Percentiles rank a stretch among this genome's conserved stretches.
Conservation (phyloP, 2,329 filamentous ascomycete species). For the Penicillium sp. region DNA sequence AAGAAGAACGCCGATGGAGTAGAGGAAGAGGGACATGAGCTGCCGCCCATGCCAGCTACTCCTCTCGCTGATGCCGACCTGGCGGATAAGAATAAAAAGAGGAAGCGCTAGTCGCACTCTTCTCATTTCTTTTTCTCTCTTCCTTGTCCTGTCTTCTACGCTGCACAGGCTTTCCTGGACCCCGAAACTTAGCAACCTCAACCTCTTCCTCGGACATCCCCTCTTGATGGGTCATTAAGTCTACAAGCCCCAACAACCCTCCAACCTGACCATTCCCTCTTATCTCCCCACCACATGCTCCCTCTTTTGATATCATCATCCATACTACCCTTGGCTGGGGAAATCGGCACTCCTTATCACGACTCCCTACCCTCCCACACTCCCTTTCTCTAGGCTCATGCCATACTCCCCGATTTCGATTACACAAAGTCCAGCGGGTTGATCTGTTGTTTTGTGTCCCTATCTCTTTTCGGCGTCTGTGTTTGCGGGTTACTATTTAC, state of each 20-base stretch:
- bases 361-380: slow-evolving; percentile 19
- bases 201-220: slow-evolving; percentile 13
- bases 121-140: background rate
- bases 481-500: slow-evolving; percentile 21
- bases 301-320: slow-evolving; percentile 21
- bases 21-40: slow-evolving; percentile 57
- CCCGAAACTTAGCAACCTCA: slow-evolving; percentile 1
- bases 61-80: slow-evolving; percentile 37
- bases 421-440: slow-evolving; percentile 33
- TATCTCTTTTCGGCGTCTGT: slow-evolving; percentile 26
- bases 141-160: slow-evolving; percentile 3
- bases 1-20: slow-evolving; percentile 57
- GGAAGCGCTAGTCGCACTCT: slow-evolving; percentile 58
- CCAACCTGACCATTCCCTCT: slow-evolving; percentile 13
- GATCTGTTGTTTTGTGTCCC: slow-evolving; percentile 25
- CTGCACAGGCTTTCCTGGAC: background rate
- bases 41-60: slow-evolving; percentile 40
- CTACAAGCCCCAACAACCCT: slow-evolving; percentile 8
- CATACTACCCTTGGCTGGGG: slow-evolving; percentile 4
- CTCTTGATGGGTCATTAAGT: slow-evolving; percentile 4
- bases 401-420: slow-evolving; percentile 22
- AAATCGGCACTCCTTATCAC: slow-evolving; percentile 26
- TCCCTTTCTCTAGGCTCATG: slow-evolving; percentile 24
- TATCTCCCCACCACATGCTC: slow-evolving; percentile 3
- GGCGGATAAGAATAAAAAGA: slow-evolving; percentile 68